A percentile compares a stretch with the other conserved stretches of the same genome.
Conservation (phyloP, 1,284 basidiomycete species). For the Austroboletus niveus region DNA sequence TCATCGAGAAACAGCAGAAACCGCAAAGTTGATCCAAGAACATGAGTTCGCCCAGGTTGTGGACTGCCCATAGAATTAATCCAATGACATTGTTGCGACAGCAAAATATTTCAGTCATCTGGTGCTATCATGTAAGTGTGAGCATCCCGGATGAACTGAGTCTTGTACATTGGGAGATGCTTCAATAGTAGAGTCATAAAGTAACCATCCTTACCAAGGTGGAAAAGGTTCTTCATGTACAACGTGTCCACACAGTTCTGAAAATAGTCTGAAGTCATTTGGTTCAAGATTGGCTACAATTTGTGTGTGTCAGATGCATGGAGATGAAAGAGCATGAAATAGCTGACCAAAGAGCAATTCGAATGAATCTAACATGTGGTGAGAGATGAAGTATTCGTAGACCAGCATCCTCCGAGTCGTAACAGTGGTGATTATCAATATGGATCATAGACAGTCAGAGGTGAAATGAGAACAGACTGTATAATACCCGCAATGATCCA, state of each 20-base stretch:
- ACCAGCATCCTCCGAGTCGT: too few relatives aligned
- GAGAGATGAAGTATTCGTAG: too few relatives aligned
- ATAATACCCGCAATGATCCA: too few relatives aligned
- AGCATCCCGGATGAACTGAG: slow-evolving; percentile 92
- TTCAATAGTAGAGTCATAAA: slow-evolving; percentile 94
- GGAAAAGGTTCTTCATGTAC: slow-evolving; percentile 96
- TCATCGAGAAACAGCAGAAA: slow-evolving; percentile 99
- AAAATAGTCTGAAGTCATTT: too few relatives aligned
- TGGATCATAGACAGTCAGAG: too few relatives aligned
- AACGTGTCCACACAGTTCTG: slow-evolving; percentile 96
- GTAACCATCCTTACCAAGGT: slow-evolving; percentile 98
- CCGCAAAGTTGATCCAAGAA: slow-evolving; percentile 93
- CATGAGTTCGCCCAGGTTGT: slow-evolving; percentile 92
- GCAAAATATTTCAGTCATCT: slow-evolving; percentile 89
- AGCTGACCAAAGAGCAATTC: too few relatives aligned
- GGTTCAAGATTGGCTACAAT: too few relatives aligned
- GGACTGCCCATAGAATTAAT: slow-evolving; percentile 99
- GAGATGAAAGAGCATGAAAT: too few relatives aligned
- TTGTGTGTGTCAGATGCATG: too few relatives aligned
- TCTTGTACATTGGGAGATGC: slow-evolving; percentile 90
- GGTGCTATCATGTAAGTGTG: slow-evolving; percentile 91
- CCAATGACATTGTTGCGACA: slow-evolving; percentile 99
- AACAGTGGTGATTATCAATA: too few relatives aligned
- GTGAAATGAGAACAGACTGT: too few relatives aligned
- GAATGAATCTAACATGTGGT: too few relatives aligned